These are phyloP conservation scores for Salvia splendens DNA, from an alignment of 257 asterid species.

Conservation along the genomic window DNA sequence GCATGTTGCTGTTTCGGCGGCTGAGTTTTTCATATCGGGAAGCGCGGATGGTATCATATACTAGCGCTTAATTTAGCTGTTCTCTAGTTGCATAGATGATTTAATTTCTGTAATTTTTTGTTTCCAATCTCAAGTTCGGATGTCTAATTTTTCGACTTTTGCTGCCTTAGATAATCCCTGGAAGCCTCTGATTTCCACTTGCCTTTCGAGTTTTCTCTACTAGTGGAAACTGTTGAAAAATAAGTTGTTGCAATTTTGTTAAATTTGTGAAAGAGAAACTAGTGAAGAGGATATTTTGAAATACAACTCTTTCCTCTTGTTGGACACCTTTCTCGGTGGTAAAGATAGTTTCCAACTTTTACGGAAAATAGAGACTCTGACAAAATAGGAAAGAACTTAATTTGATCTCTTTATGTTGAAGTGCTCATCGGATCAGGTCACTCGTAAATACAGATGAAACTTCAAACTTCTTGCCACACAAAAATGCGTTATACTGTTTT, in stretches of 20 bases:
- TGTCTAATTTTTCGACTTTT: conserved; percentile 11
- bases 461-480: background rate
- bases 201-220: conserved; percentile 5
- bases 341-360: conserved; percentile 3
- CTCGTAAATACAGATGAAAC: background rate
- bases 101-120: background rate
- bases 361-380: background rate
- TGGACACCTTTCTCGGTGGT: background rate
- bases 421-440: background rate
- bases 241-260: background rate
- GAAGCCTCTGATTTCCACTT: conserved; percentile 12
- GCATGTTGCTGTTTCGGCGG: conserved; percentile 91
- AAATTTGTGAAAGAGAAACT: background rate
- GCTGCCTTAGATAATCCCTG: background rate
- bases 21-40: conserved; percentile 92
- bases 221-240: conserved; percentile 3
- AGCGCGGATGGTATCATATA: conserved; percentile 77
- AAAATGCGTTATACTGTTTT: background rate
- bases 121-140: conserved; percentile 11
- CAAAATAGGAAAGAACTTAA: background rate
- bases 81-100: conserved; percentile 18
- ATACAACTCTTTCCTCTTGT: background rate
- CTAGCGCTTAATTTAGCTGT: background rate
- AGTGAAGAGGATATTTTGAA: background rate
- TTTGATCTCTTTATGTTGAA: conserved; percentile 1